Percentiles rank a stretch among this genome's conserved stretches.
Evolutionary conservation across 2,329 filamentous ascomycete genomes (phyloP).

Genomic region (Zelopaecilomyces penicillatus): DNA sequence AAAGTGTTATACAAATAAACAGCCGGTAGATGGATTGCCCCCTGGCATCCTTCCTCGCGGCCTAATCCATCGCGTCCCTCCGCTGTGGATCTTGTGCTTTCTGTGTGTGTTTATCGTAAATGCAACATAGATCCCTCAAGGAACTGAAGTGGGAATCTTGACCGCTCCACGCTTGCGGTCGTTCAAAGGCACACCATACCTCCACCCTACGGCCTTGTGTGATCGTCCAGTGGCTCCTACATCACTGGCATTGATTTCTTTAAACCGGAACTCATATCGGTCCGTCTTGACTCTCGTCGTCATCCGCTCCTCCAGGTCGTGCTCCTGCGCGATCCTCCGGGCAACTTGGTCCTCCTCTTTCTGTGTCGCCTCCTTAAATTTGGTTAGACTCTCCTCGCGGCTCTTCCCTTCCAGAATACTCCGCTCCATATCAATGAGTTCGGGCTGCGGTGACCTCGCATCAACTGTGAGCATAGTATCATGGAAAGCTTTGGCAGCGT

Average conservation of each 20-base stretch:
- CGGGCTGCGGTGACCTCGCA: constrained; percentile 51
- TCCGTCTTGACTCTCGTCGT: constrained; percentile 39
- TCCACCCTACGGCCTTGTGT: constrained; percentile 46
- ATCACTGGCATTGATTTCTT: constrained; percentile 47
- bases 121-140: constrained; percentile 19
- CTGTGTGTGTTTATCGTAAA: no score
- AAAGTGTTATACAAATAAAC: not conserved
- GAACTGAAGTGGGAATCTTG: constrained; percentile 60
- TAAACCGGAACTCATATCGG: constrained; percentile 58
- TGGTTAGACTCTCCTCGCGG: constrained; percentile 26
- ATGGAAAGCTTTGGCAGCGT: constrained; percentile 58
- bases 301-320: constrained; percentile 28
- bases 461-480: constrained; percentile 52
- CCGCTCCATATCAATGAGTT: constrained; percentile 49
- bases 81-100: no score
- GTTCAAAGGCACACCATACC: constrained; percentile 55
- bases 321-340: constrained; percentile 21
- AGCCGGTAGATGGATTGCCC: not conserved
- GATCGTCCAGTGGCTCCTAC: constrained; percentile 47
- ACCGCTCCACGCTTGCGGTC: constrained; percentile 55
- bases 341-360: constrained; percentile 33
- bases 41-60: not conserved
- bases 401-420: constrained; percentile 32
- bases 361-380: constrained; percentile 36
- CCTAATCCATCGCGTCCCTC: no score